Evolutionary conservation across 805 yeast species (phyloP).

Genomic region (Hanseniaspora taiwanica): DNA sequence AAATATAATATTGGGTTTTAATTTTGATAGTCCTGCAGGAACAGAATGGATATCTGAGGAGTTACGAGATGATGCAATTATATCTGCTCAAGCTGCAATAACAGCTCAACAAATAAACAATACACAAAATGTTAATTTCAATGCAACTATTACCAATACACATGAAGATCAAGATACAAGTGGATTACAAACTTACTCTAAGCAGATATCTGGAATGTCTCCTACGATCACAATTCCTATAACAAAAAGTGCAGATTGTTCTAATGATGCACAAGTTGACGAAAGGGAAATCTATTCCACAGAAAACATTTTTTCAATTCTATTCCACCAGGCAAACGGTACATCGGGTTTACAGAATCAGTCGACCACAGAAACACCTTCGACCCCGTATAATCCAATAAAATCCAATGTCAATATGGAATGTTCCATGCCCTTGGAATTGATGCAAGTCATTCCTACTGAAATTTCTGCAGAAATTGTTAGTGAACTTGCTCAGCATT

Average conservation of each 20-base stretch:
- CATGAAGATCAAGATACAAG: no score
- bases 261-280: no score
- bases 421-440: conserved; percentile 6
- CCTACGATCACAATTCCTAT: no score
- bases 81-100: conserved; percentile 55
- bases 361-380: conserved; percentile 2
- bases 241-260: no score
- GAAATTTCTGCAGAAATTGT: conserved; percentile 9
- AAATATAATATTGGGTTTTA: conserved; percentile 7
- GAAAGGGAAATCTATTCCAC: no score
- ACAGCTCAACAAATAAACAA: conserved; percentile 2
- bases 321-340: not conserved
- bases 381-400: conserved; percentile 6
- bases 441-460: conserved; percentile 10
- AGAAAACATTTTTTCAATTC: conserved; percentile 4
- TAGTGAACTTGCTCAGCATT: conserved; percentile 5
- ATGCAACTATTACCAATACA: no score
- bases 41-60: conserved; percentile 63
- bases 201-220: no score
- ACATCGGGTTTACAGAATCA: not conserved
- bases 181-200: no score
- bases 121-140: conserved; percentile 3
- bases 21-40: conserved; percentile 21
- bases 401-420: conserved; percentile 4
- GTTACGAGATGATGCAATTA: conserved; percentile 53